Evolutionary conservation across 306 rosid genomes (phyloP), one percentile per base, ranked within the genome.

Genomic region (Lithocarpus polystachyus): DNA sequence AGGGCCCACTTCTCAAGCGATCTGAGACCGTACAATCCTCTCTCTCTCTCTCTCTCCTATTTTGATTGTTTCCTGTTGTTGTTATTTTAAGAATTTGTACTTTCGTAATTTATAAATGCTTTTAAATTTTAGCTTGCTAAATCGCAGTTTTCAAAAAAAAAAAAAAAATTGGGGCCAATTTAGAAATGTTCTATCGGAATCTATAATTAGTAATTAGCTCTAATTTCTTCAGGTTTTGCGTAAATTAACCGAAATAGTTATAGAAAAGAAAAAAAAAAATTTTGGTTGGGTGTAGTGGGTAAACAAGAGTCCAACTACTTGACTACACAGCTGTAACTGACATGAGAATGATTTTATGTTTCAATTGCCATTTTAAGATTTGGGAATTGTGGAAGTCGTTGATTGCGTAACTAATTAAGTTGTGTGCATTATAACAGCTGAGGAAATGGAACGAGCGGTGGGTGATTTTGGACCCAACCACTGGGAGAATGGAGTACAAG

Each of bases 401-500:
- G 31, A 23, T 59, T 20, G 33, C 3, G 1, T 24, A 59, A 59
- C 15, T 59, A 23, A 23, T 13, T 10, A 8, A 17, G 65, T 68
- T 10, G 24, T 40, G 29, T 78, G 69, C 31, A 53, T 45, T 37
- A 62, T 75, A 77, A 51, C 89, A 96, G 99, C 87, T 93, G 76
- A 84, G 94, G 75, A 96, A 96, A 85, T 96, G 98, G 98, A 96
- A 96, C 54, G 97, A 96, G 88, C 93, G 99, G 64, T 96, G 98
- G 99, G 89, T 91, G 72, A 88, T 87, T 59, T 87, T 96, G 86
- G 99, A 96, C 82, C 96, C 98, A 24, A 88, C 99, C 0, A 91
- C 98, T 2, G 98, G 99, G 71, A 90, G 84, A 90, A 96, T 96
- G 99, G 99, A 96, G 74, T 96, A 96, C 92, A 96, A 96, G 99